Base-by-base conservation (phyloP, 1,284 basidiomycete species). In the Cerioporus squamosus region DNA sequence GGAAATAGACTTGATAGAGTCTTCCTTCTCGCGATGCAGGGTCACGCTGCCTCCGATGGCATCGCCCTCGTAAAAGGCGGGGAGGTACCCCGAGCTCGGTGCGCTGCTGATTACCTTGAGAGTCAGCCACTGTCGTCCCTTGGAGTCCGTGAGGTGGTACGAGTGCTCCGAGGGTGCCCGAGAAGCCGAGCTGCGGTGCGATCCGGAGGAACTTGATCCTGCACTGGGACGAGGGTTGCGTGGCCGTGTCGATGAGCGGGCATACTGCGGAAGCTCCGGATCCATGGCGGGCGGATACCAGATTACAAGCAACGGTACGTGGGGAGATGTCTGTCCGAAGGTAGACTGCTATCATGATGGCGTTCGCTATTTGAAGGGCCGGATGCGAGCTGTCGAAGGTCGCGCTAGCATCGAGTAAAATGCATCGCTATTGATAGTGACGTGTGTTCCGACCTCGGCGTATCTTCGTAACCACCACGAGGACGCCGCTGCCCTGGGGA, bases 1-100 rank as follows among this genome's bases (percentile, higher is more conserved):
- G 1, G 74, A 73, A 23, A 85, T 72, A 12, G 71, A 74, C 63
- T 81, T 83, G 57, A 80, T 69, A 4, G 74, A 73, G 52, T 81
- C 79, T 23, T 77, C 70, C 62, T 80, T 81, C 52, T 75, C 72
- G 17, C 81, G 67, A 46, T 80, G 74, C 18, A 84, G 62, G 49
- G 77, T 76, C 1, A 85, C 79, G 14, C 70, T 69, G 23, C 83
- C 83, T 3, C 72, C 67, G 45, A 86, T 74, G 17, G 63, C 60
- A 63, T 86, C 82, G 14, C 78, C 81, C 59, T 82, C 73, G 44
- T 75, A 65, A 57, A 81, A 80, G 12, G 73, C 60, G 14, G 81
- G 82, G 10, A 77, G 68, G 44, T 64, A 53, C 2, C 29, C 44
- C 5, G 65, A 44, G 7, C 54, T 49, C 5, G 51, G 57, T 1